Conservation (phyloP, 306 rosid genomes). For the Vicia sativa region DNA sequence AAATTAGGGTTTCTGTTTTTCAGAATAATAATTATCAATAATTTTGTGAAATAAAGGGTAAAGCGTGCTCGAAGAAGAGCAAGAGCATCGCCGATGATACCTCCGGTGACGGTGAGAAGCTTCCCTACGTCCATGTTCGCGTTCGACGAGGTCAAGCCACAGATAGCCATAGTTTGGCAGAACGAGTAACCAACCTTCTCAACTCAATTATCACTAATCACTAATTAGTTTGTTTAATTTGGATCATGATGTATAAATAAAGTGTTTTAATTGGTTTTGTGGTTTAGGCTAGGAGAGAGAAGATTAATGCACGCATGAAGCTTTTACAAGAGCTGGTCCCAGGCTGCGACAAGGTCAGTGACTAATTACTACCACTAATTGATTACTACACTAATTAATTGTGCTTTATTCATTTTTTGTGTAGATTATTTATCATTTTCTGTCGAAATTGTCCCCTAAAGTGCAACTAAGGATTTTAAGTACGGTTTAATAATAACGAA, state of each 20-base stretch:
- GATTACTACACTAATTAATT: conserved; percentile 34
- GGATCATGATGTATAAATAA: conserved; percentile 4
- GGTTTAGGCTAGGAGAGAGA: conserved; percentile 96
- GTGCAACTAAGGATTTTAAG: conserved; percentile 45
- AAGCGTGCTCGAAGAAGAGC: conserved; percentile 66
- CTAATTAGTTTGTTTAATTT: conserved; percentile 34
- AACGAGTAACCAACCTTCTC: conserved; percentile 70
- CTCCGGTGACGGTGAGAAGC: conserved; percentile 64
- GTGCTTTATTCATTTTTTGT: conserved; percentile 39
- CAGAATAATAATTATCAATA: neutral
- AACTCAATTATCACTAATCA: conserved; percentile 24
- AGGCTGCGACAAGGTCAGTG: conserved; percentile 81
- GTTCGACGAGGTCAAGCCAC: conserved; percentile 99
- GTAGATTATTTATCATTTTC: conserved; percentile 44
- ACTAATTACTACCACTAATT: too few relatives aligned
- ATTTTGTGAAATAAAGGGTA: conserved; percentile 57
- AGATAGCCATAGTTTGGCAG: conserved; percentile 96
- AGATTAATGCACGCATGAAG: conserved; percentile 97
- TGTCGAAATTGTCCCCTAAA: conserved; percentile 52
- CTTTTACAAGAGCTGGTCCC: conserved; percentile 97
- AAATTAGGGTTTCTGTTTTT: conserved; percentile 48
- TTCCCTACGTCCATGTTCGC: conserved; percentile 92
- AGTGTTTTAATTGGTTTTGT: conserved; percentile 4
- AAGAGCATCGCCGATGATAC: conserved; percentile 57
- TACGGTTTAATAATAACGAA: conserved; percentile 43